Evolutionary conservation across 257 asterid genomes (phyloP), one percentile per base, ranked within the genome.

Genomic region (Nyctanthes arbortristis): DNA sequence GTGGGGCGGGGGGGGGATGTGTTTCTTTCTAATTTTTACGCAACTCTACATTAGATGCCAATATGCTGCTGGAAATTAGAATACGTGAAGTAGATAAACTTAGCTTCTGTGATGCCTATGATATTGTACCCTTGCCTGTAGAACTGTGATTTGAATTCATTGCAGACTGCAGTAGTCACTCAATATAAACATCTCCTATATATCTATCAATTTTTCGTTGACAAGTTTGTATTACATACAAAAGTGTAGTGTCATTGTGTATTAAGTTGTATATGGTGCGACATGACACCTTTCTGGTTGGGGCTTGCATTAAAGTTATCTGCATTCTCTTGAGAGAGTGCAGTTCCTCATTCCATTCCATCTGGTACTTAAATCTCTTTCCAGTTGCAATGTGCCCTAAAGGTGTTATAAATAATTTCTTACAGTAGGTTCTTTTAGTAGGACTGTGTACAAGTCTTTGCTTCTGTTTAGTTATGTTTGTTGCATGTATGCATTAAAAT

Each of bases 61-160:
- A 47, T 68, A 33, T 20, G 57, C 61, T 49, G 70, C 22, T 37
- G 64, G 43, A 33, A 34, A 45, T 56, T 22, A 4, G 70, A 70
- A 58, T 52, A 66, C 31, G 52, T 35, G 8, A 32, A 54, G 22
- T 52, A 30, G 13, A 28, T 28, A 57, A 0, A 33, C 40, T 18
- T n/a, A 14, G 31, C 57, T 36, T 56, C 20, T 43, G 14, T 12
- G 35, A 59, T 56, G 52, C 39, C 10, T 65, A 69, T 35, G 8
- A n/a, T 24, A 52, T 52, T 22, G 58, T 8, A 52, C 30, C 30
- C 16, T 52, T 22, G 2, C 8, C 59, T 24, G 31, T 52, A 0
- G 31, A 52, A 52, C 58, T 24, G 12, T 7, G 29, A n/a, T n/a
- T n/a, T n/a, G n/a, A n/a, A 57, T 36, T 16, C 27, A 62, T 22